Conservation (phyloP, 1,284 basidiomycete species). For the Naganishia albida region DNA sequence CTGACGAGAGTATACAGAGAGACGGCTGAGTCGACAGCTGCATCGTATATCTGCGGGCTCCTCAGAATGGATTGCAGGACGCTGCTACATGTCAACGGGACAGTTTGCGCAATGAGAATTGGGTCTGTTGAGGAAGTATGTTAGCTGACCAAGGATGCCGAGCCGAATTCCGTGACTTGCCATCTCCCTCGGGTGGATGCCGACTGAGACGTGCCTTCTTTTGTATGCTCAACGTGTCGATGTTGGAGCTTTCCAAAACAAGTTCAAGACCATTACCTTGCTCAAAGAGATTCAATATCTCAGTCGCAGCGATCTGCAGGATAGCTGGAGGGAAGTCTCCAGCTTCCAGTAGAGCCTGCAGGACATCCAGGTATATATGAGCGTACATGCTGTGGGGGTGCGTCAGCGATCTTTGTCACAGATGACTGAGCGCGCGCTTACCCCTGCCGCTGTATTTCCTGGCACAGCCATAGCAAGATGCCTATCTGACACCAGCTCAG, state of each 20-base stretch:
- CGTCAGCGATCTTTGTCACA: background rate
- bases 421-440: slow-evolving; percentile 31
- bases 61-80: slow-evolving; percentile 3
- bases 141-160: background rate
- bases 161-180: too few species aligned
- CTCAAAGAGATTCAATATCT: slow-evolving; percentile 40
- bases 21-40: background rate
- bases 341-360: slow-evolving; percentile 47
- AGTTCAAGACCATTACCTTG: slow-evolving; percentile 39
- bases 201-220: slow-evolving; percentile 9
- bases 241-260: slow-evolving; percentile 45
- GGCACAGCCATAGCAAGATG: slow-evolving; percentile 53
- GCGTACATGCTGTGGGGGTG: slow-evolving; percentile 40
- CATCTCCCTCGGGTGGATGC: background rate
- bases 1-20: slow-evolving; percentile 2
- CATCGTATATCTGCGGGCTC: background rate
- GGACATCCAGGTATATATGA: slow-evolving; percentile 48
- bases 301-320: slow-evolving; percentile 40
- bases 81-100: slow-evolving; percentile 6
- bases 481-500: slow-evolving; percentile 58
- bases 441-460: slow-evolving; percentile 51
- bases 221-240: slow-evolving; percentile 40
- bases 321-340: slow-evolving; percentile 45
- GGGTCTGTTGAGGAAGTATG: background rate
- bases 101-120: slow-evolving; percentile 3